Base-by-base conservation (phyloP, 129 eudicot species). In the Centrapalus pauciflorus region DNA sequence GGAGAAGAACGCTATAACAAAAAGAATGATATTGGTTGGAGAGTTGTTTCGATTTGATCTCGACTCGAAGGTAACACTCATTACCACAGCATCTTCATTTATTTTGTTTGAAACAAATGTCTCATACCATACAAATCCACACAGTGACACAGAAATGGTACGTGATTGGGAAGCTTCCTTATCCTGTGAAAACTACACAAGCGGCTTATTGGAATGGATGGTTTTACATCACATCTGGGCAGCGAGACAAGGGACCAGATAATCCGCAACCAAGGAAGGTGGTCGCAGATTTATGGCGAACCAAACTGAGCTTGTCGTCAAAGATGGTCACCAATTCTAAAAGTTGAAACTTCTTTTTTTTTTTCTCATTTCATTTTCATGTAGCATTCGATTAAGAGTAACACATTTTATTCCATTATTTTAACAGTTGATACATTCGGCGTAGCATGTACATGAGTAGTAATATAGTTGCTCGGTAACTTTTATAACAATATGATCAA, bases 121-220 rank as follows among this genome's bases (percentile, higher is more conserved):
- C 19, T 45, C 11, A 32, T 24, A 56, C 35, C 7, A 10, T 27
- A 19, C 7, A 21, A 51, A 72, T 67, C 1, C 26, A 38, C 68
- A 28, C n/a, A n/a, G n/a, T n/a, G n/a, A n/a, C n/a, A n/a, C 90
- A 90, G 97, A 62, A 87, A 81, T 90, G 97, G 97, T 76, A 86
- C 9, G 90, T 87, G 27, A 79, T 87, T 1, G 97, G 96, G 2
- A 87, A 75, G 62, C 88, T 87, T 28, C 96, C 97, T 6, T 91
- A 75, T 43, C 94, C 94, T 8, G 76, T 81, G n/a, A 91, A 91
- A 68, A 91, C 97, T 4, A 85, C 96, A 13, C 67, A 82, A 43
- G 96, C 81, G 26, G 96, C 86, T 25, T 87, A 62, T 50, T 83
- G 94, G 95, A 77, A 91, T 55, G 96, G 96, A 32, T 85, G 83